These are phyloP conservation scores for Leccinum holopus DNA, from an alignment of 1,284 basidiomycete species.

Conservation along the genomic window DNA sequence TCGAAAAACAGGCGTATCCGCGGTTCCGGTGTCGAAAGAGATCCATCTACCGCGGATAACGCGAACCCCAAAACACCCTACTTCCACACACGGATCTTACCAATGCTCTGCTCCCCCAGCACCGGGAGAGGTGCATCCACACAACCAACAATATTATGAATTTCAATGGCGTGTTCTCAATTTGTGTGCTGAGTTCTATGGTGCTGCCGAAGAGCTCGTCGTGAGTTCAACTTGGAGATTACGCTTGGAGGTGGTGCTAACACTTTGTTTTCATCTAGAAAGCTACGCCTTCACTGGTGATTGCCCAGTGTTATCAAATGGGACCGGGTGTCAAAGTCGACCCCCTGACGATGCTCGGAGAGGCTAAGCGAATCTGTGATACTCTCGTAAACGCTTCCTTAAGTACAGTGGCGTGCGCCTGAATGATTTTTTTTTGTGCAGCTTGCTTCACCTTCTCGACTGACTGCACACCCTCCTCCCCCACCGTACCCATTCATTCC, in stretches of 20 bases:
- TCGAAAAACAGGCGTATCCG: slow-evolving; percentile 65
- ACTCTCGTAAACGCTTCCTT: slow-evolving; percentile 52
- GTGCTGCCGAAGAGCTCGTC: slow-evolving; percentile 77
- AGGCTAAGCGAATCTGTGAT: slow-evolving; percentile 76
- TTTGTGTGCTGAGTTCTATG: slow-evolving; percentile 79
- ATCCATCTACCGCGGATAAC: slow-evolving; percentile 17
- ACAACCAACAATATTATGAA: slow-evolving; percentile 77
- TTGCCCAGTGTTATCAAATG: slow-evolving; percentile 77
- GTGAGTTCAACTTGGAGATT: slow-evolving; percentile 45
- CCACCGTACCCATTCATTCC: slow-evolving; percentile 51
- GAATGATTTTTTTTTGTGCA: slow-evolving; percentile 31
- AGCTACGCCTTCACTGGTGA: slow-evolving; percentile 67
- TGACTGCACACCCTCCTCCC: slow-evolving; percentile 64
- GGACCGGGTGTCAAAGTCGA: slow-evolving; percentile 67
- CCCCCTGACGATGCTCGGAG: slow-evolving; percentile 66
- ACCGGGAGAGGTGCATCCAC: slow-evolving; percentile 51
- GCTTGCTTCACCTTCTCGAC: slow-evolving; percentile 68
- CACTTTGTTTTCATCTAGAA: slow-evolving; percentile 44
- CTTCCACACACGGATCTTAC: slow-evolving; percentile 28
- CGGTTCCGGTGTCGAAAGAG: slow-evolving; percentile 34
- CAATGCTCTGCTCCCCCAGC: slow-evolving; percentile 31
- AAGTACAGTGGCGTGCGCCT: slow-evolving; percentile 6
- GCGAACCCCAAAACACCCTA: slow-evolving; percentile 22
- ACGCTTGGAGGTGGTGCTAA: slow-evolving; percentile 12
- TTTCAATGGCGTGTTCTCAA: slow-evolving; percentile 82